Conservation (phyloP, 2,329 filamentous ascomycete species). For the Pyrenochaeta sp. region DNA sequence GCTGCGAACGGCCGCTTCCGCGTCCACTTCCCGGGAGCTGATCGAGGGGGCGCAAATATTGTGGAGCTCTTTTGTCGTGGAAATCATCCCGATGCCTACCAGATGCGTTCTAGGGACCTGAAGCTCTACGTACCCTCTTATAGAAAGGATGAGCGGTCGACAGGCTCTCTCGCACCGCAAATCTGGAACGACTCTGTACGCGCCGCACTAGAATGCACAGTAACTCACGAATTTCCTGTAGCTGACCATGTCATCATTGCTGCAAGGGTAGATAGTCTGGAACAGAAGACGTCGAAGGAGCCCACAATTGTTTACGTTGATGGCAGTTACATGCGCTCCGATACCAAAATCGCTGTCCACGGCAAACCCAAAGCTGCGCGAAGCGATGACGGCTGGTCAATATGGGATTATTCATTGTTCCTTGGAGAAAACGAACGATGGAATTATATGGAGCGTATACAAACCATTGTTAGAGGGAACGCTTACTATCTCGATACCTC, state of each 20-base stretch:
- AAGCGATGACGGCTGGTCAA: conserved; percentile 1
- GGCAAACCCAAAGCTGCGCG: background rate
- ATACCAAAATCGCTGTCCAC: conserved; percentile 7
- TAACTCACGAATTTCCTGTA: conserved; percentile 50
- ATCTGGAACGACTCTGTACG: conserved; percentile 25
- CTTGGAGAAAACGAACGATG: conserved; percentile 28
- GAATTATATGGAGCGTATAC: conserved; percentile 23
- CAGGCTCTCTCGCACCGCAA: conserved; percentile 23
- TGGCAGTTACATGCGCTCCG: conserved; percentile 29
- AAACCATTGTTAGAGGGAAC: conserved; percentile 18
- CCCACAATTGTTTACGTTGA: conserved; percentile 38
- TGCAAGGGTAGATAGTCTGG: conserved; percentile 48
- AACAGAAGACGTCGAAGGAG: background rate
- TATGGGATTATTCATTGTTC: conserved; percentile 29
- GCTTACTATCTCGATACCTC: conserved; percentile 8
- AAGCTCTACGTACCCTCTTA: conserved; percentile 15
- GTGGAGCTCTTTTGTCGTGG: conserved; percentile 41
- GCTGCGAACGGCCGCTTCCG: conserved; percentile 52
- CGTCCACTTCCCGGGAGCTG: conserved; percentile 59
- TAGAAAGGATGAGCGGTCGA: background rate
- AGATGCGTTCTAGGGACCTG: conserved; percentile 16
- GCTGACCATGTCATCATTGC: conserved; percentile 59
- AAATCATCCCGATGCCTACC: conserved; percentile 34
- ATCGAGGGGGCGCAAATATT: conserved; percentile 35
- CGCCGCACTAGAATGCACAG: conserved; percentile 44